Evolutionary conservation across 805 yeast genomes (phyloP).

Genomic region (Candida corydali): DNA sequence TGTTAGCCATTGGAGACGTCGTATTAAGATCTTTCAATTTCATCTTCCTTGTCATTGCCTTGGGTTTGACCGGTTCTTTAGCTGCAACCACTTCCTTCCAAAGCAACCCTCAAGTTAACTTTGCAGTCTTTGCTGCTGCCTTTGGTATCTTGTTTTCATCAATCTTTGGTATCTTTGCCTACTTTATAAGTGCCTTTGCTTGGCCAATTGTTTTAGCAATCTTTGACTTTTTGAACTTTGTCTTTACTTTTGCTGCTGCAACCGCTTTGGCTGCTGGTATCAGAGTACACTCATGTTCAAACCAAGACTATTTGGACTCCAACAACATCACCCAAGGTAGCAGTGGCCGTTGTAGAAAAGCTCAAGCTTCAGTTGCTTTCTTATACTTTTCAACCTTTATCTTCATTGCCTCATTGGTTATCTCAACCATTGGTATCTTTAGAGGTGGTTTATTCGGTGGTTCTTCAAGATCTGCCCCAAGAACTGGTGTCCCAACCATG

Average conservation of each 20-base stretch:
- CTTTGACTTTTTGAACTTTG: constrained; percentile 82
- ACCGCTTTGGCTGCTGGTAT: constrained; percentile 90
- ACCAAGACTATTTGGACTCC: constrained; percentile 55
- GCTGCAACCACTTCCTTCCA: constrained; percentile 56
- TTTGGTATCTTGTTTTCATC: constrained; percentile 80
- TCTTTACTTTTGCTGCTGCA: constrained; percentile 93
- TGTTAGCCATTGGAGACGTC: constrained; percentile 72
- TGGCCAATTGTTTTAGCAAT: constrained; percentile 77
- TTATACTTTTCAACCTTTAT: constrained; percentile 78
- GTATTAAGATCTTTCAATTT: constrained; percentile 73
- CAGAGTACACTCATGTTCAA: constrained; percentile 80
- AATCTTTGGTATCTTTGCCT: constrained; percentile 74
- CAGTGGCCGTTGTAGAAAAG: constrained; percentile 86
- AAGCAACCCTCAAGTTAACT: constrained; percentile 78
- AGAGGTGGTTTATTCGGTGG: constrained; percentile 46
- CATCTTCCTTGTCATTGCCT: constrained; percentile 67
- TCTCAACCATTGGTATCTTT: constrained; percentile 55
- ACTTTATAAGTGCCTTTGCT: constrained; percentile 72
- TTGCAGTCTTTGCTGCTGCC: constrained; percentile 80
- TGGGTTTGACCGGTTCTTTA: constrained; percentile 89
- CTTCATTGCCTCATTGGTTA: constrained; percentile 61
- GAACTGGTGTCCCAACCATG: constrained; percentile 86
- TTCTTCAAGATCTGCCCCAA: constrained; percentile 40
- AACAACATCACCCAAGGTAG: constrained; percentile 77
- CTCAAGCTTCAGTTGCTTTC: constrained; percentile 82